A percentile compares a stretch with the other conserved stretches of the same genome.
phyloP scores from a whole-genome alignment of 2,329 filamentous ascomycete genomes.

The Bisporella sp. region DNA sequence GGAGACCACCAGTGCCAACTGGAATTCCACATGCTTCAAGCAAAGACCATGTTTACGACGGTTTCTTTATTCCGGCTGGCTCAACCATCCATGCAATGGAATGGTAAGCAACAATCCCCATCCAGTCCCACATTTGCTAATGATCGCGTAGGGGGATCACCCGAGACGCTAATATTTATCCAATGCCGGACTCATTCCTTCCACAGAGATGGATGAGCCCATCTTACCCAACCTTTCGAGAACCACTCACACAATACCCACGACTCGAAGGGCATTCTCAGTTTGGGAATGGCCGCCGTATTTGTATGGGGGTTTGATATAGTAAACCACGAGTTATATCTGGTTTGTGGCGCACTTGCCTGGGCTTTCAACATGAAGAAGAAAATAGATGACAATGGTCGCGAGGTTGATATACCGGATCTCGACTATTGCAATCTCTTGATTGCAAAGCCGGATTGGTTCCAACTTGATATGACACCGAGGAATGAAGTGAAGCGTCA shows the following conservation, averaged over 20 bases:
- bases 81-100: slow-evolving; percentile 40
- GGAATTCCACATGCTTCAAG: slow-evolving; percentile 34
- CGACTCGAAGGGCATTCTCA: slow-evolving; percentile 58
- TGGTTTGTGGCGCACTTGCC: slow-evolving; percentile 39
- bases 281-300: slow-evolving; percentile 57
- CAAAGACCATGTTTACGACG: slow-evolving; percentile 37
- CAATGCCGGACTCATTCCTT: slow-evolving; percentile 55
- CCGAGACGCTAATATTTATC: slow-evolving; percentile 51
- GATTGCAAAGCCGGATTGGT: slow-evolving; percentile 43
- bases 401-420: slow-evolving; percentile 12
- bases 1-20: slow-evolving; percentile 46
- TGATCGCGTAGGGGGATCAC: slow-evolving; percentile 40
- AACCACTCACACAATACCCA: slow-evolving; percentile 55
- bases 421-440: slow-evolving; percentile 18
- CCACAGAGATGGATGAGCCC: slow-evolving; percentile 55
- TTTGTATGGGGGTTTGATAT: slow-evolving; percentile 57
- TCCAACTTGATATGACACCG: slow-evolving; percentile 37
- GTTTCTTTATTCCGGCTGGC: slow-evolving; percentile 37
- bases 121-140: no score
- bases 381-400: slow-evolving; percentile 14
- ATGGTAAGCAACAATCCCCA: slow-evolving; percentile 32
- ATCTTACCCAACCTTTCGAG: slow-evolving; percentile 58
- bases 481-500: slow-evolving; percentile 33
- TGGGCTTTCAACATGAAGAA: slow-evolving; percentile 41
- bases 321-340: slow-evolving; percentile 52